These are phyloP conservation scores for Mitragyna speciosa DNA, from an alignment of 257 asterid genomes.

Conservation along the genomic window DNA sequence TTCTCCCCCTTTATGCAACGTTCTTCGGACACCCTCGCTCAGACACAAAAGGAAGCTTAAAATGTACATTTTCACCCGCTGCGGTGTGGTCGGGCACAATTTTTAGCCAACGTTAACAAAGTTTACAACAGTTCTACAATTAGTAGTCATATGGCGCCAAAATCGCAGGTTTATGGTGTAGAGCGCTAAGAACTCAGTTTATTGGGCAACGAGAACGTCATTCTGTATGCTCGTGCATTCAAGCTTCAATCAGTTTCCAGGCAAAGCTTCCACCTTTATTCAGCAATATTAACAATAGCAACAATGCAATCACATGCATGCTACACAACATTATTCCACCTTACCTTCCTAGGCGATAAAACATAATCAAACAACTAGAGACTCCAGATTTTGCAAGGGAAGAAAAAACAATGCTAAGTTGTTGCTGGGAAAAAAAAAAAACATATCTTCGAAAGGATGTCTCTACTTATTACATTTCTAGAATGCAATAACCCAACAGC, in stretches of 20 bases:
- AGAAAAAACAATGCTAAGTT: conserved; percentile 1
- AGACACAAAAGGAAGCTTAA: not conserved
- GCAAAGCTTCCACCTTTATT: conserved; percentile 9
- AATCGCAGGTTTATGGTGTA: not conserved
- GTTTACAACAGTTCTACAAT: not conserved
- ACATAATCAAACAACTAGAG: not conserved
- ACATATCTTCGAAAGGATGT: not conserved
- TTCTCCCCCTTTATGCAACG: not conserved
- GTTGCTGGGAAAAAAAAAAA: conserved; percentile 5
- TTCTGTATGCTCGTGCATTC: not conserved
- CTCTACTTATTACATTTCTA: not conserved
- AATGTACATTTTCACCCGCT: not conserved
- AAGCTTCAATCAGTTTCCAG: not conserved
- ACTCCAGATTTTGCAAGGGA: not conserved
- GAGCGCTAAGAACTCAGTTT: too few species aligned
- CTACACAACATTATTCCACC: not conserved
- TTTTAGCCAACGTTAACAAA: not conserved
- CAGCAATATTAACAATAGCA: not conserved
- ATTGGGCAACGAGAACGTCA: not conserved
- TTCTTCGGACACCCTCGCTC: not conserved
- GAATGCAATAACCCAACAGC: not conserved
- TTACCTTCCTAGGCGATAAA: not conserved
- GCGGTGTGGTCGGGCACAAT: too few species aligned
- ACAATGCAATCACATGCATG: not conserved
- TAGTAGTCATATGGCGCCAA: not conserved